Base-by-base conservation (phyloP, 2,329 filamentous ascomycete species). In the Dactylellina drechsleri region DNA sequence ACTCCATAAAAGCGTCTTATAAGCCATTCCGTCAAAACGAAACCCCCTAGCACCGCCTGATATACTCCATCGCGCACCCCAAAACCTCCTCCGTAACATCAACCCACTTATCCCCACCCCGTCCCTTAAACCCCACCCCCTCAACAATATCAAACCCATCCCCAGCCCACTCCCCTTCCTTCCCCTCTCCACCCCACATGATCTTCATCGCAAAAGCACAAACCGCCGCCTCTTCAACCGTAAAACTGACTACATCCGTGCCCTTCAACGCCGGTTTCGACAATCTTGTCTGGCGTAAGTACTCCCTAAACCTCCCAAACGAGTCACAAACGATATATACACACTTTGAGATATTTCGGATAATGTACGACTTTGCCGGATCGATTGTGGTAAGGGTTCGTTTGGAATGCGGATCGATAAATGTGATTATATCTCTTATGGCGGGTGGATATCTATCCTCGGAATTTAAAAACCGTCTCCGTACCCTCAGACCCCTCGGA, bases 101-200 rank as follows among this genome's bases (percentile, higher is more conserved):
- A 20, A 57, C 66, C 66, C 66, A 71, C 12, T 41, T 50, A 10
- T 71, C 52, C 10, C 31, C 65, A 1, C 18, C 40, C 2, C 20
- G 23, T 6, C 40, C 6, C 36, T 62, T 59, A 57, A 53, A 70
- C 26, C 26, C 52, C 15, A 36, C 65, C 8, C 54, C 58, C 8
- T 71, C 67, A 12, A 73, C 50, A 15, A 73, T 62, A 62, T 73
- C 68, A n/a, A 73, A 73, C 7, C 40, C 28, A 41, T 66, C 68
- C 4, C 61, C 60, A 3, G 60, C 61, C 68, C 68, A 73, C 12
- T 23, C 40, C 2, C 68, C 61, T 50, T 66, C 59, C 10, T 52
- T 59, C 58, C 8, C 28, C 8, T 41, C 54, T 1, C 66, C 66
- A 12, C 66, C 66, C 66, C 66, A 71, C 66, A 71, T 73, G 0